These are phyloP conservation scores for Amanita exitialis DNA, from an alignment of 768 basidiomycete species.

Conservation along the genomic window DNA sequence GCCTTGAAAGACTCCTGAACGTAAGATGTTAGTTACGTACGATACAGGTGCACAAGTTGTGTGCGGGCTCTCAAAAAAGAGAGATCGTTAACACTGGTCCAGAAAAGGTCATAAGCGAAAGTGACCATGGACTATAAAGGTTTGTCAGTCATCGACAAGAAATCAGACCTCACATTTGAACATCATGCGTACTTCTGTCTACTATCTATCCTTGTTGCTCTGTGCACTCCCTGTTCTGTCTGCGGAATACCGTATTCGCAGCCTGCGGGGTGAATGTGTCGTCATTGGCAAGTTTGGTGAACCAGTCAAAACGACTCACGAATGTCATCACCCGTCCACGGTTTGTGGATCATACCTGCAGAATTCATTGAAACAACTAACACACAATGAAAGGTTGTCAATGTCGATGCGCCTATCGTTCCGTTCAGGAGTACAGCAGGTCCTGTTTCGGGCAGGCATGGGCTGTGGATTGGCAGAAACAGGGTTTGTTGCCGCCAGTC, in stretches of 20 bases:
- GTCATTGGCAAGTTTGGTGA: not conserved
- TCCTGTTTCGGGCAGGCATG: not conserved
- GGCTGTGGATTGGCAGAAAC: not conserved
- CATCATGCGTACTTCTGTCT: not conserved
- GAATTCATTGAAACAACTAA: not conserved
- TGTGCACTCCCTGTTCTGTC: not conserved
- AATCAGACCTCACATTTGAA: not conserved
- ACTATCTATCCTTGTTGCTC: not conserved
- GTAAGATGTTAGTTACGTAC: too few relatives aligned
- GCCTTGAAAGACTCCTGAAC: too few relatives aligned
- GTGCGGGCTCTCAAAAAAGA: too few relatives aligned
- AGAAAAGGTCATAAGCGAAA: too few relatives aligned
- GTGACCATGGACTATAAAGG: too few relatives aligned
- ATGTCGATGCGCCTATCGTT: not conserved
- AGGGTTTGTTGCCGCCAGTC: not conserved
- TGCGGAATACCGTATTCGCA: not conserved
- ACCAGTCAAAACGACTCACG: not conserved
- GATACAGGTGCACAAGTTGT: too few relatives aligned
- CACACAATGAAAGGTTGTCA: not conserved
- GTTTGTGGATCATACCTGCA: not conserved
- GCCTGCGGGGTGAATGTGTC: not conserved
- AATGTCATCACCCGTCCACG: not conserved
- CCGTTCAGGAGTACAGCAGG: not conserved
- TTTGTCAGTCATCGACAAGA: too few relatives aligned
- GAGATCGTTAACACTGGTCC: too few relatives aligned